A percentile compares a stretch with the other conserved stretches of the same genome.
Evolutionary conservation across 2,329 filamentous ascomycete genomes (phyloP).

Genomic region (Emericellopsis atlantica): DNA sequence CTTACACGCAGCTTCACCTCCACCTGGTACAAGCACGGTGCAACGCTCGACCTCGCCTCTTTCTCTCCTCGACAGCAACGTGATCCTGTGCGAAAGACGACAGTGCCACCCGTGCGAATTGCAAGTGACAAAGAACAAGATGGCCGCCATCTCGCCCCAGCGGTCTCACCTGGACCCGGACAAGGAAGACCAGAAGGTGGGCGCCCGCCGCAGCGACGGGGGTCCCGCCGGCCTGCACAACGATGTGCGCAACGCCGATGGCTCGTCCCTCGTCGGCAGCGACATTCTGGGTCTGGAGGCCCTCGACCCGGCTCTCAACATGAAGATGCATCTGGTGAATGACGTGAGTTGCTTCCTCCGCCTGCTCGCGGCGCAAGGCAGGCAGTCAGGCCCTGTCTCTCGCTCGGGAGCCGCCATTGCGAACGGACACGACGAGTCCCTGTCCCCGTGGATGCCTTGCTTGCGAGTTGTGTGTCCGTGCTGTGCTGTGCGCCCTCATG

Average conservation of each 20-base stretch:
- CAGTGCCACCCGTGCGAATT: no score
- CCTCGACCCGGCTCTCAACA: slow-evolving; percentile 47
- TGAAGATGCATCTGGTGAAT: slow-evolving; percentile 59
- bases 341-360: slow-evolving; percentile 31
- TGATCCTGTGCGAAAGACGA: no score
- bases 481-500: neutral
- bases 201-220: neutral
- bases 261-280: slow-evolving; percentile 12
- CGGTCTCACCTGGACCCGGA: neutral
- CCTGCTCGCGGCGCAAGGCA: neutral
- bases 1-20: no score
- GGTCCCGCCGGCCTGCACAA: neutral
- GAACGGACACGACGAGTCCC: no score
- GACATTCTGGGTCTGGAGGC: slow-evolving; percentile 46
- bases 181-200: neutral
- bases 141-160: neutral
- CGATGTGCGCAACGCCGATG: slow-evolving; percentile 5
- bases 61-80: no score
- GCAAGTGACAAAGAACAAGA: neutral
- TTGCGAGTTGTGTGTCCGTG: neutral
- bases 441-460: neutral
- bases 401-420: no score
- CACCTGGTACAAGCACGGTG: no score
- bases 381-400: no score
- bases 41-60: no score